Base-by-base conservation (phyloP, 2,329 filamentous ascomycete genomes). In the Pseudogymnoascus sp. region DNA sequence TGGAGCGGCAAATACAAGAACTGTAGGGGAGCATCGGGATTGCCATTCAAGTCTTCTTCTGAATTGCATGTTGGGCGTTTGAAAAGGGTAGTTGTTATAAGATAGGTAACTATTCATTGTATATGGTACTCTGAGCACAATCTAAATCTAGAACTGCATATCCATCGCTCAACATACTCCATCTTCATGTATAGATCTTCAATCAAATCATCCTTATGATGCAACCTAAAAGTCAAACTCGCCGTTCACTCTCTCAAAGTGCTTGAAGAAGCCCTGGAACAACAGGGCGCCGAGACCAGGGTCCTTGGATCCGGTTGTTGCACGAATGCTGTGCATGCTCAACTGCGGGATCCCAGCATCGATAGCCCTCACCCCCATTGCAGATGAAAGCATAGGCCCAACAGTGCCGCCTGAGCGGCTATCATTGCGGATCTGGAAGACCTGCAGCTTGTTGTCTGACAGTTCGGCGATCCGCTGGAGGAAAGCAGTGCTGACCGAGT, bases 351-450 rank as follows among this genome's bases (percentile, higher is more conserved):
- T 87, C 12, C 93, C 93, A 0, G 90, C 91, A 73, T 97, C 93
- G 58, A 94, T 89, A 0, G 91, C 85, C 60, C 90, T 79, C 63
- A 96, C 87, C 31, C 93, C 93, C 75, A 94, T 89, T 29, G 83
- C 84, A 29, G 87, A 85, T 67, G 87, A 91, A 36, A 96, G 81
- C 84, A 92, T 92, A 0, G 94, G 94, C 0, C 94, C 94, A n/a
- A 97, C 92, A 0, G 94, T 99, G 13, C 94, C 94, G 31, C 94
- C 94, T 71, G 86, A 91, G 61, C 93, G 81, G 8, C 84, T 88
- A 75, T 97, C 94, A 73, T 97, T 99, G 63, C 94, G 81, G 73
- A 97, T 97, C 81, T 96, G 92, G 81, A 97, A 97, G 5, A 89
- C 80, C 76, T 97, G 94, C 61, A 95, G 81, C 58, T 82, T 84